Conservation (phyloP, 257 asterid genomes). For the Przewalskia tangutica region DNA sequence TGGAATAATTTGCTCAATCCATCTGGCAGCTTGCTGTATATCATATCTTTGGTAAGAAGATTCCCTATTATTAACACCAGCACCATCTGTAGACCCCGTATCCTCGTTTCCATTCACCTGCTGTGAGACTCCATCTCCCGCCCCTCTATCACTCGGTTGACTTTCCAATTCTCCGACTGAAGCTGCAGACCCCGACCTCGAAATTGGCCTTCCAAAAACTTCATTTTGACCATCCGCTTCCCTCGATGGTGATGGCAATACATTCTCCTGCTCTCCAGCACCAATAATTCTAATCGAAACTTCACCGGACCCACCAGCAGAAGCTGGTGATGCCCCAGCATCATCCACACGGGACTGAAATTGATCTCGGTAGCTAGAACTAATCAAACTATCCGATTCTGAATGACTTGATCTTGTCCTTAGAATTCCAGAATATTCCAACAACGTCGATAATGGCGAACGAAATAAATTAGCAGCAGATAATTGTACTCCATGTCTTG, state of each 20-base stretch:
- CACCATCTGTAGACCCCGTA: slow-evolving; percentile 38
- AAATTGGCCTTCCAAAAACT: slow-evolving; percentile 28
- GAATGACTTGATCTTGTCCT: slow-evolving; percentile 34
- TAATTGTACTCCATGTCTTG: slow-evolving; percentile 42
- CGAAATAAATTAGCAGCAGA: slow-evolving; percentile 52
- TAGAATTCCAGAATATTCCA: slow-evolving; percentile 61
- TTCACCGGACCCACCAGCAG: slow-evolving; percentile 36
- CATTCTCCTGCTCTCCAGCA: slow-evolving; percentile 29
- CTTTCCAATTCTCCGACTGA: slow-evolving; percentile 52
- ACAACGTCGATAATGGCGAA: slow-evolving; percentile 56
- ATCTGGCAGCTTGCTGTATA: slow-evolving; percentile 80
- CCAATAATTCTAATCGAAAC: slow-evolving; percentile 74
- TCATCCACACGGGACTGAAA: not conserved
- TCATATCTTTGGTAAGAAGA: slow-evolving; percentile 89
- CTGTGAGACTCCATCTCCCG: slow-evolving; percentile 31
- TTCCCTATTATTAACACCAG: slow-evolving; percentile 42
- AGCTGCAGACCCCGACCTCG: slow-evolving; percentile 42
- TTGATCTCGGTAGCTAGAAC: slow-evolving; percentile 7
- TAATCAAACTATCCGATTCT: slow-evolving; percentile 28
- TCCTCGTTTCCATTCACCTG: slow-evolving; percentile 22
- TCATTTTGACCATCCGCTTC: slow-evolving; percentile 25
- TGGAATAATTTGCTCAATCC: slow-evolving; percentile 84
- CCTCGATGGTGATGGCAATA: slow-evolving; percentile 7
- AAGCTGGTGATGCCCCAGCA: slow-evolving; percentile 21
- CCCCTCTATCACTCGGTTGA: slow-evolving; percentile 34